Evolutionary conservation across 2,329 filamentous ascomycete species (phyloP).

Genomic region (Fusarium nisikadoi): DNA sequence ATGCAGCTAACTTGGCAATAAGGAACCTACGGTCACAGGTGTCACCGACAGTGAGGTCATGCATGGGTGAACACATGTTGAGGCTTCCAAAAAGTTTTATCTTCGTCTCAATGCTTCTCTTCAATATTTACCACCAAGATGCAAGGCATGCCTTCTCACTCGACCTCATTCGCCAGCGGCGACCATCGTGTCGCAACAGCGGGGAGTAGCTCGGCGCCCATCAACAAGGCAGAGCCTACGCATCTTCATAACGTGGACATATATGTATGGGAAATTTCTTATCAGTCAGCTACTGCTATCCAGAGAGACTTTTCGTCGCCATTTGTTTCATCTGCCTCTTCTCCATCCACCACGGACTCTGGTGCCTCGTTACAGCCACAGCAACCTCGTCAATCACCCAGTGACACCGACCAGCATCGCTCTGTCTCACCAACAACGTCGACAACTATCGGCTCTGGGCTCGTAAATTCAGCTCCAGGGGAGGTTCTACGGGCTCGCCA

Average conservation of each 20-base stretch:
- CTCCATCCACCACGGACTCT: neutral
- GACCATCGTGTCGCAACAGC: too few species aligned
- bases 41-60: too few species aligned
- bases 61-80: too few species aligned
- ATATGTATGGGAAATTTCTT: neutral
- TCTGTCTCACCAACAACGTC: neutral
- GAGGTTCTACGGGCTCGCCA: fast-evolving
- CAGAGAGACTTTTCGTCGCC: fast-evolving
- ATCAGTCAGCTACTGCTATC: fast-evolving
- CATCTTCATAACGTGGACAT: neutral
- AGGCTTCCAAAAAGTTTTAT: too few species aligned
- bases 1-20: too few species aligned
- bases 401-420: fast-evolving
- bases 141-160: fast-evolving
- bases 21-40: too few species aligned
- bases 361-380: fast-evolving
- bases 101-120: too few species aligned
- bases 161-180: fast-evolving
- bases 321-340: fast-evolving
- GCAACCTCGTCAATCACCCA: fast-evolving
- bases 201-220: neutral
- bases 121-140: neutral
- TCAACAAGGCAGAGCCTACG: fast-evolving
- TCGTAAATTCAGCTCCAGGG: fast-evolving
- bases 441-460: fast-evolving